phyloP scores from a whole-genome alignment of 768 basidiomycete species.

The Termitomyces sp. region DNA sequence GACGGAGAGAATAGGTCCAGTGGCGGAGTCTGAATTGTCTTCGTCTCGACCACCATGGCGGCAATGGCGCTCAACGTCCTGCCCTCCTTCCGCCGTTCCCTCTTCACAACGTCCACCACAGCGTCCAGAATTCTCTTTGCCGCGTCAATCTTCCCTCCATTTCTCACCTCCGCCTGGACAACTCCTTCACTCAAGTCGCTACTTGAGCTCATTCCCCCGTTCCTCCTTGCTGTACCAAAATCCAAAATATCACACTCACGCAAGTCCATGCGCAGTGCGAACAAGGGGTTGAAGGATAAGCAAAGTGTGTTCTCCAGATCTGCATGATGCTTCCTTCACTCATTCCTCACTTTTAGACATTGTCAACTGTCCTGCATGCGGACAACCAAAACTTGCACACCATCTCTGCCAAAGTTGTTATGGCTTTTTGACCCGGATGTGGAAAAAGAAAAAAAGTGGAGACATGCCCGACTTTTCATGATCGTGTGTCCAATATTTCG shows the following conservation, averaged over 20 bases:
- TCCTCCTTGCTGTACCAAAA: slow-evolving; percentile 92
- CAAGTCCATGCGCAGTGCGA: slow-evolving; percentile 92
- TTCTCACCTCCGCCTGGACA: slow-evolving; percentile 28
- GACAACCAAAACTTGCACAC: slow-evolving; percentile 83
- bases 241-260: slow-evolving; percentile 90
- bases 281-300: slow-evolving; percentile 94
- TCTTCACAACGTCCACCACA: slow-evolving; percentile 6
- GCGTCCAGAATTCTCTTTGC: slow-evolving; percentile 11
- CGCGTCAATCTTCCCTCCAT: not conserved
- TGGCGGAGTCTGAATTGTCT: slow-evolving; percentile 38
- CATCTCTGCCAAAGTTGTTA: slow-evolving; percentile 85
- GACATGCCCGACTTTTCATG: slow-evolving; percentile 39
- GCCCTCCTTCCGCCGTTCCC: slow-evolving; percentile 14
- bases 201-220: slow-evolving; percentile 78
- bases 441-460: slow-evolving; percentile 45
- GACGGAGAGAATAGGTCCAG: slow-evolving; percentile 13
- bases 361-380: slow-evolving; percentile 88
- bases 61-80: slow-evolving; percentile 24
- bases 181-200: slow-evolving; percentile 39
- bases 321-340: not conserved
- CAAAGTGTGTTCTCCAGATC: slow-evolving; percentile 61
- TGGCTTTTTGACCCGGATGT: slow-evolving; percentile 59
- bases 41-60: slow-evolving; percentile 29
- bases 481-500: slow-evolving; percentile 3
- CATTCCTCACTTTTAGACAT: slow-evolving; percentile 54